These are phyloP conservation scores for Russula foetens DNA, from an alignment of 768 basidiomycete genomes.

Conservation along the genomic window DNA sequence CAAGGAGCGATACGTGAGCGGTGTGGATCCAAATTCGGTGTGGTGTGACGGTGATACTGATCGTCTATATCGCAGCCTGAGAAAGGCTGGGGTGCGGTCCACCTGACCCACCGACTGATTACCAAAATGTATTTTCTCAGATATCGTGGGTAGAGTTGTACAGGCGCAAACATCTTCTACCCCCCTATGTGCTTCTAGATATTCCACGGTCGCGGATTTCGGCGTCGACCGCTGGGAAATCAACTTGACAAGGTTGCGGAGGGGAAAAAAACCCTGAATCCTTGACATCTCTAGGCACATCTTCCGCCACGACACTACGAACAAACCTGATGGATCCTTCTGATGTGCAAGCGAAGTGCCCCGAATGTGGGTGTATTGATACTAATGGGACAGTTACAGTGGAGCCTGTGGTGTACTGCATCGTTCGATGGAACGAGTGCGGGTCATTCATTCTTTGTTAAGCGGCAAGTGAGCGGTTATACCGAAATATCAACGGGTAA, in stretches of 20 bases:
- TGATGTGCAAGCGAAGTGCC: background rate
- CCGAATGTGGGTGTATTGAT: background rate
- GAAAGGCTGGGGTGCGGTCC: background rate
- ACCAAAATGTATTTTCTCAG: background rate
- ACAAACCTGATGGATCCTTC: background rate
- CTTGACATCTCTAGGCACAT: background rate
- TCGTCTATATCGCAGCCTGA: background rate
- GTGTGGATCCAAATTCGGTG: background rate
- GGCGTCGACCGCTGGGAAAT: background rate
- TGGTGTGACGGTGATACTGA: background rate
- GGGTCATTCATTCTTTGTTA: background rate
- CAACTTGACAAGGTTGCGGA: constrained; percentile 21
- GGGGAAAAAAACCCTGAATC: background rate
- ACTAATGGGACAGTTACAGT: background rate
- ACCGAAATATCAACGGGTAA: constrained; percentile 3
- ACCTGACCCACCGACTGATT: background rate
- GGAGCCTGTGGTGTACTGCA: background rate
- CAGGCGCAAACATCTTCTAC: background rate
- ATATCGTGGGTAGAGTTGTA: background rate
- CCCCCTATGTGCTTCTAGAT: background rate
- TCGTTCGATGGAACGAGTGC: background rate
- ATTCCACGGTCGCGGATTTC: background rate
- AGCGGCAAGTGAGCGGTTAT: constrained; percentile 13
- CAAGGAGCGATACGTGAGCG: background rate
- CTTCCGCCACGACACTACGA: background rate